Conservation (phyloP, 2,329 filamentous ascomycete genomes). For the Zymoseptoria ardabiliae region DNA sequence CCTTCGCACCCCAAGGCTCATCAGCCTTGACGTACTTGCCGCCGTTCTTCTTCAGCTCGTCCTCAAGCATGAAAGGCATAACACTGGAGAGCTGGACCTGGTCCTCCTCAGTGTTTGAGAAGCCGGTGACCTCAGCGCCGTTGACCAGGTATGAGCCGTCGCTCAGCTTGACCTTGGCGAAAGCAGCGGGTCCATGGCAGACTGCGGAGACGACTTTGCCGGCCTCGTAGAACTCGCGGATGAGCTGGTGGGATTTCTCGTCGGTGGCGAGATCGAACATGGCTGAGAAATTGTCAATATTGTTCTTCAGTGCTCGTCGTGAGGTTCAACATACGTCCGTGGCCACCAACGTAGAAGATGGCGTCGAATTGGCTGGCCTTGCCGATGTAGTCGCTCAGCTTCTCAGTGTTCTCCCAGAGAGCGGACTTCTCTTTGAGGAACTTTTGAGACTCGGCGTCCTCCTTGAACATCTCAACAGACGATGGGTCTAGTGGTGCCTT, state of each 20-base stretch:
- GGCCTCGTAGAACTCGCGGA: constrained; percentile 54
- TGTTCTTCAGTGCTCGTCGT: neutral
- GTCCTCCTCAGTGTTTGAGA: constrained; percentile 52
- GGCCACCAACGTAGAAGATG: constrained; percentile 53
- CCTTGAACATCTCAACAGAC: constrained; percentile 26
- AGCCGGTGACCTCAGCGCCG: constrained; percentile 53
- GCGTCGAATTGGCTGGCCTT: constrained; percentile 57
- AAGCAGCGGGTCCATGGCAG: constrained; percentile 60
- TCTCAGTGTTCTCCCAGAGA: constrained; percentile 58
- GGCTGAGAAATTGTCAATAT: constrained; percentile 25
- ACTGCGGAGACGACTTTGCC: constrained; percentile 60
- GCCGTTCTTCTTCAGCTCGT: constrained; percentile 45
- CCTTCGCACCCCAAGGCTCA: constrained; percentile 40
- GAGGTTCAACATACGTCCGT: constrained; percentile 42
- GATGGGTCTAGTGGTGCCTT: constrained; percentile 32
- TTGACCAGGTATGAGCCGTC: constrained; percentile 49
- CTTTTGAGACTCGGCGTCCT: constrained; percentile 24
- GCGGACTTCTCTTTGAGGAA: constrained; percentile 46
- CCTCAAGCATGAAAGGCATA: constrained; percentile 57
- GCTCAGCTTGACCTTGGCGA: constrained; percentile 49
- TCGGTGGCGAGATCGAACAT: constrained; percentile 61
- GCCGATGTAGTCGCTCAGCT: constrained; percentile 50
- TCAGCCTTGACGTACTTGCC: constrained; percentile 51
- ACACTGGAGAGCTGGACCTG: constrained; percentile 27
- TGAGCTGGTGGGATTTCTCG: constrained; percentile 50